Percentiles rank a stretch among this genome's conserved stretches.
Conservation (phyloP, 163 green algal species). For the Chloroidium sp. region DNA sequence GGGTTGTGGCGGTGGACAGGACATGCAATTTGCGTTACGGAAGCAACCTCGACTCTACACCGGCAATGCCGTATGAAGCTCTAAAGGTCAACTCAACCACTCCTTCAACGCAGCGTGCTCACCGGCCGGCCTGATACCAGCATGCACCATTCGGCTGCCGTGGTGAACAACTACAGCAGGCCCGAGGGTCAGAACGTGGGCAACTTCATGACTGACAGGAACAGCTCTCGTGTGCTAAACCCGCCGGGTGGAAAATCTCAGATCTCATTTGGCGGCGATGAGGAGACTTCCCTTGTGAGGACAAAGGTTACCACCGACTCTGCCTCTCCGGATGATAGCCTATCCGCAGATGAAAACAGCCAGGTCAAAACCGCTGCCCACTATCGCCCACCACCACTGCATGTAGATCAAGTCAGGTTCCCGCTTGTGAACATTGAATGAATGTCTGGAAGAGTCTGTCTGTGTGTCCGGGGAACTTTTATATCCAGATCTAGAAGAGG, state of each 20-base stretch:
- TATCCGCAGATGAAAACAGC: too few species aligned
- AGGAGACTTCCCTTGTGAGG: background rate
- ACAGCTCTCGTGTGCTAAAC: conserved; percentile 57
- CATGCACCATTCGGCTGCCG: background rate
- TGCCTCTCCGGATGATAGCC: too few species aligned
- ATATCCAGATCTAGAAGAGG: too few species aligned
- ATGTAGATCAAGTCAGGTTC: too few species aligned
- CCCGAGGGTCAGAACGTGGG: conserved; percentile 61
- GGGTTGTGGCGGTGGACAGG: too few species aligned
- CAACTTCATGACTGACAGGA: conserved; percentile 75
- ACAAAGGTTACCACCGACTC: background rate
- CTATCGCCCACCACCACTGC: too few species aligned
- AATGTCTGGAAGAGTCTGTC: too few species aligned
- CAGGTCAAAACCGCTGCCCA: too few species aligned
- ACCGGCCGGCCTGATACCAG: background rate
- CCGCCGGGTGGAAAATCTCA: conserved; percentile 47
- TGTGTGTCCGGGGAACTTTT: too few species aligned
- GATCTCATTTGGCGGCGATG: conserved; percentile 25
- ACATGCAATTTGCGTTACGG: too few species aligned
- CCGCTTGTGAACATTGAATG: too few species aligned
- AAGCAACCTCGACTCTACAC: background rate
- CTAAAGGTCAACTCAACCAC: background rate
- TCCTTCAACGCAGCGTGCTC: background rate
- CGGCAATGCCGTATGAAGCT: background rate
- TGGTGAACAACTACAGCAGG: conserved; percentile 44